A percentile compares a stretch with the other conserved stretches of the same genome.
These are phyloP conservation scores for Russula emetica DNA, from an alignment of 768 basidiomycete species.

Conservation along the genomic window DNA sequence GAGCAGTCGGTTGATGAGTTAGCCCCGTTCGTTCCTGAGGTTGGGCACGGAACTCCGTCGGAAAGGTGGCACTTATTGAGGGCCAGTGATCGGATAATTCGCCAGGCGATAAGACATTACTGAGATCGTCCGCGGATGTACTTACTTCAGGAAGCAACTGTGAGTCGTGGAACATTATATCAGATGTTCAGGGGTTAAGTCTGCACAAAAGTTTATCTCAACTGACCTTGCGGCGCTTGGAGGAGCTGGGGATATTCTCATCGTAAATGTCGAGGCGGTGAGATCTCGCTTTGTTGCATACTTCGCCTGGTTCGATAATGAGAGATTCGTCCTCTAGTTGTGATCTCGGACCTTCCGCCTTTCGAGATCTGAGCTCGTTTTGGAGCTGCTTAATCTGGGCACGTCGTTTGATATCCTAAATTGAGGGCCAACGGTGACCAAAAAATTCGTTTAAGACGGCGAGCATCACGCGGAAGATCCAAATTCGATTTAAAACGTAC, in stretches of 20 bases:
- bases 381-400: slow-evolving; percentile 21
- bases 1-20: not conserved
- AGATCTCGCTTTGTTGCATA: slow-evolving; percentile 5
- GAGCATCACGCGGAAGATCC: not conserved
- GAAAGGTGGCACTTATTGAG: not conserved
- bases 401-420: slow-evolving; percentile 13
- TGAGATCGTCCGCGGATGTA: not conserved
- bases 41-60: not conserved
- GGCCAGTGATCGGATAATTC: not conserved
- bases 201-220: not conserved
- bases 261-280: slow-evolving; percentile 16
- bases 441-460: not conserved
- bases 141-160: not conserved
- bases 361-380: slow-evolving; percentile 1
- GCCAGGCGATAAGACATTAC: not conserved
- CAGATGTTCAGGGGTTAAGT: not conserved
- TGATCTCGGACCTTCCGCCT: not conserved
- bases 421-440: not conserved
- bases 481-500: slow-evolving; percentile 6
- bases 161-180: not conserved
- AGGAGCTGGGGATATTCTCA: not conserved
- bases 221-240: slow-evolving; percentile 4
- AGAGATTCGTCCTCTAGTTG: slow-evolving; percentile 18
- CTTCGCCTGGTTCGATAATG: slow-evolving; percentile 5
- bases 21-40: not conserved